Conservation (phyloP, 2,329 filamentous ascomycete species). For the Aspergillus sp. region DNA sequence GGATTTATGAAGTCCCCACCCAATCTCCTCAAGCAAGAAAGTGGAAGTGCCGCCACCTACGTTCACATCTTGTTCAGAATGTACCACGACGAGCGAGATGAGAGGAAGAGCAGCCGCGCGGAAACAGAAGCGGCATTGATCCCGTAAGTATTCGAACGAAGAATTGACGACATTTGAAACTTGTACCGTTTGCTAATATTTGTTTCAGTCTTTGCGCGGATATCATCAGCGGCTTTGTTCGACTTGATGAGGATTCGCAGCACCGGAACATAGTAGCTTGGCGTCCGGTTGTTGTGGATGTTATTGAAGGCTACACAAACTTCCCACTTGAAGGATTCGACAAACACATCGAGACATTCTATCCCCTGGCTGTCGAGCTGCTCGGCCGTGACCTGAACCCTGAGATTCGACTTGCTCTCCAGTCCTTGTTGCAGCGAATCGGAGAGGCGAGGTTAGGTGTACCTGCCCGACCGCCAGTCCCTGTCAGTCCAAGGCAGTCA, state of each 20-base stretch:
- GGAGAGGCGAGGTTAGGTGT: conserved; percentile 69
- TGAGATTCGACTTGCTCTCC: conserved; percentile 76
- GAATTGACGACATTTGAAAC: background rate
- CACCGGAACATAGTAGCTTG: conserved; percentile 96
- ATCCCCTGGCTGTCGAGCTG: conserved; percentile 80
- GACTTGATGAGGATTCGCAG: conserved; percentile 91
- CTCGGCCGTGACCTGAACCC: conserved; percentile 76
- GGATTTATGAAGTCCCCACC: conserved; percentile 99
- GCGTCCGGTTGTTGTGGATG: conserved; percentile 95
- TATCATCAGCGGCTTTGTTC: conserved; percentile 81
- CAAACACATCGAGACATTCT: conserved; percentile 78
- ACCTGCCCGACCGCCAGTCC: conserved; percentile 29
- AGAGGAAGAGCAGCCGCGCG: conserved; percentile 73
- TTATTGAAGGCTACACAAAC: conserved; percentile 85
- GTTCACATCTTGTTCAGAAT: conserved; percentile 94
- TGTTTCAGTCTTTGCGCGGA: conserved; percentile 73
- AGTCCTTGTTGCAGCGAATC: conserved; percentile 74
- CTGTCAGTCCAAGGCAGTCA: conserved; percentile 37
- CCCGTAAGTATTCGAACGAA: conserved; percentile 53
- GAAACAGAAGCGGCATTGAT: conserved; percentile 91
- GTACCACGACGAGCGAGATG: conserved; percentile 86
- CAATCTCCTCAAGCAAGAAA: conserved; percentile 96
- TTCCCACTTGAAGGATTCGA: conserved; percentile 81
- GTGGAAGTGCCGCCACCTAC: conserved; percentile 88
- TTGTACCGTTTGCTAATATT: conserved; percentile 20